Conservation (phyloP, 2,329 filamentous ascomycete species). For the Aureobasidium mangrovei region DNA sequence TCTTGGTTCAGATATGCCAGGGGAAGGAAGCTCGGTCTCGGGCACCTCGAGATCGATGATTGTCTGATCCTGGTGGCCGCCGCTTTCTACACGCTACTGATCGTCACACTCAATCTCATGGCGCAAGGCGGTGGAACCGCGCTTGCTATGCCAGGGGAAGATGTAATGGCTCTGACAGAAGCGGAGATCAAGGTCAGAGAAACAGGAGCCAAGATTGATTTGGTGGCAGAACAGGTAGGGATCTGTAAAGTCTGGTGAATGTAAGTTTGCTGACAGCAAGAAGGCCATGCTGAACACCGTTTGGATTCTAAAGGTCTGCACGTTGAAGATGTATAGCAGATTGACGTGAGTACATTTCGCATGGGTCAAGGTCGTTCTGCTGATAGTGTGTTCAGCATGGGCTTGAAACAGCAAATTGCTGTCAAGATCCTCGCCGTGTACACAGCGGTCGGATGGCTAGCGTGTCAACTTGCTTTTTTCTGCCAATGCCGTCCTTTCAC, state of each 20-base stretch:
- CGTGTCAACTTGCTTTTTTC: conserved; percentile 49
- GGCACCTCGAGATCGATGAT: conserved; percentile 47
- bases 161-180: conserved; percentile 27
- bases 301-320: conserved; percentile 49
- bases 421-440: conserved; percentile 45
- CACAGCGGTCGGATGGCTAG: conserved; percentile 38
- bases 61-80: conserved; percentile 45
- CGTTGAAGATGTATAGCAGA: conserved; percentile 51
- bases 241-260: background rate
- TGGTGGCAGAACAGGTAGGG: conserved; percentile 36
- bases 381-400: background rate
- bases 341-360: background rate
- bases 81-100: conserved; percentile 32
- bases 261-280: background rate
- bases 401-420: conserved; percentile 30
- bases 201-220: conserved; percentile 36
- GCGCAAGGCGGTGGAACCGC: conserved; percentile 36
- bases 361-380: no score
- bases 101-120: conserved; percentile 36
- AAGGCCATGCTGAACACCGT: conserved; percentile 48
- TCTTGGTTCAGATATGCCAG: conserved; percentile 12
- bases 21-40: conserved; percentile 22
- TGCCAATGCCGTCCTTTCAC: conserved; percentile 44
- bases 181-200: conserved; percentile 30
- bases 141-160: conserved; percentile 25